A percentile compares a stretch with the other conserved stretches of the same genome.
phyloP scores from a whole-genome alignment of 2,329 filamentous ascomycete species.

The Magnaporthales sp. region DNA sequence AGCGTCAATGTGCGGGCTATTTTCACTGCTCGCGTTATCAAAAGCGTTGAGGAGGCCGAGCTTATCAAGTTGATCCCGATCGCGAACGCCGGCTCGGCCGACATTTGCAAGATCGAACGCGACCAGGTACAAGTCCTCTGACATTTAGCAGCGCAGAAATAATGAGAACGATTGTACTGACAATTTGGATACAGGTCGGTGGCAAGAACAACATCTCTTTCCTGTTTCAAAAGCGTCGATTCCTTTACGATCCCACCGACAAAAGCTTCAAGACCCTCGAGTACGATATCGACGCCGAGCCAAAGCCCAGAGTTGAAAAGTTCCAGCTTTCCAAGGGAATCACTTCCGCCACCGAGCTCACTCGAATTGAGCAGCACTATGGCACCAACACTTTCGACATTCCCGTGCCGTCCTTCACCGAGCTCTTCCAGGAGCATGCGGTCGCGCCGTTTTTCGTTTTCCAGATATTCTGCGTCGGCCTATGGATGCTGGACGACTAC shows the following conservation, averaged over 20 bases:
- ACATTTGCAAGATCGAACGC: slow-evolving; percentile 74
- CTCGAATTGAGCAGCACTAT: slow-evolving; percentile 82
- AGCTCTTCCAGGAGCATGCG: slow-evolving; percentile 96
- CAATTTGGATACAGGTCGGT: slow-evolving; percentile 38
- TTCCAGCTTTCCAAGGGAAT: slow-evolving; percentile 81
- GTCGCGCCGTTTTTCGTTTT: slow-evolving; percentile 99
- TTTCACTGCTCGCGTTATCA: slow-evolving; percentile 70
- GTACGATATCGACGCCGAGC: slow-evolving; percentile 78
- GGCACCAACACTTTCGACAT: slow-evolving; percentile 96
- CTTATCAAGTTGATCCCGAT: slow-evolving; percentile 90
- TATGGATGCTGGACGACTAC: slow-evolving; percentile 99
- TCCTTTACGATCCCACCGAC: slow-evolving; percentile 67
- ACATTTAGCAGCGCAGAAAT: background rate
- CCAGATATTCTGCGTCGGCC: slow-evolving; percentile 94
- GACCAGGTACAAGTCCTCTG: slow-evolving; percentile 47
- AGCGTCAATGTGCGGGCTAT: slow-evolving; percentile 76
- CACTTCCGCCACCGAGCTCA: slow-evolving; percentile 63
- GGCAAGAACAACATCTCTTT: slow-evolving; percentile 77
- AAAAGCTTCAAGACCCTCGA: slow-evolving; percentile 72
- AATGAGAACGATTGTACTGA: background rate
- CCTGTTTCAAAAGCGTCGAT: slow-evolving; percentile 95
- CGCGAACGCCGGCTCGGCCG: slow-evolving; percentile 79
- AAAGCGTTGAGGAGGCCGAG: slow-evolving; percentile 62
- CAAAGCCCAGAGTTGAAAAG: slow-evolving; percentile 66
- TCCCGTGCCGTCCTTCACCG: slow-evolving; percentile 87